Percentiles rank a stretch among this genome's conserved stretches.
phyloP scores from a whole-genome alignment of 164 flowering plant species.

The Vitis amurensis region DNA sequence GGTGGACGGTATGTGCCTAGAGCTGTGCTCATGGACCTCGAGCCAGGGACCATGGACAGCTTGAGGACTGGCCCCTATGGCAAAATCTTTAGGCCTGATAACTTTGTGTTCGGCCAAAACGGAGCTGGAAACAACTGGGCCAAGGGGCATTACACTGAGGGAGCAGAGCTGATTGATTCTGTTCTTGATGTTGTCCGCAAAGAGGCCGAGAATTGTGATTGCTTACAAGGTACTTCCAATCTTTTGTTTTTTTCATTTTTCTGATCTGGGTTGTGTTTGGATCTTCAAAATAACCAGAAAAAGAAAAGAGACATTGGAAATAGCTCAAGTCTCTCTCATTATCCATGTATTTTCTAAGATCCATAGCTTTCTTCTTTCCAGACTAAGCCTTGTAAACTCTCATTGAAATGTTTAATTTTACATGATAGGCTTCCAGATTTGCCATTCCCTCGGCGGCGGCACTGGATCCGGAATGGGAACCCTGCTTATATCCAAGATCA shows the following conservation, averaged over 20 bases:
- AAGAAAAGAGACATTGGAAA: too few species aligned
- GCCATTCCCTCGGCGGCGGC: slow-evolving; percentile 72
- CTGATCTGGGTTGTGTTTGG: too few species aligned
- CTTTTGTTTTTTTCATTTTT: neutral
- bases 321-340: too few species aligned
- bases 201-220: slow-evolving; percentile 65
- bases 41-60: slow-evolving; percentile 71
- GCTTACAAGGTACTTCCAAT: slow-evolving; percentile 45
- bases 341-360: too few species aligned
- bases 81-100: slow-evolving; percentile 54
- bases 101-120: slow-evolving; percentile 61
- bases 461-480: slow-evolving; percentile 79
- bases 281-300: too few species aligned
- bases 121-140: slow-evolving; percentile 71
- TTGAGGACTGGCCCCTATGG: slow-evolving; percentile 54
- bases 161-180: slow-evolving; percentile 59
- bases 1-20: slow-evolving; percentile 62
- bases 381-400: too few species aligned
- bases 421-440: slow-evolving; percentile 51
- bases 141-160: slow-evolving; percentile 64
- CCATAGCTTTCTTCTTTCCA: too few species aligned
- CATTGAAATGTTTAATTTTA: neutral
- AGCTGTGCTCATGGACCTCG: slow-evolving; percentile 62
- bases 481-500: slow-evolving; percentile 53
- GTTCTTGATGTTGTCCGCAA: slow-evolving; percentile 70